Evolutionary conservation across 805 yeast genomes (phyloP), one percentile per base, ranked within the genome.

Genomic region (Cyberlindnera mycetangii): DNA sequence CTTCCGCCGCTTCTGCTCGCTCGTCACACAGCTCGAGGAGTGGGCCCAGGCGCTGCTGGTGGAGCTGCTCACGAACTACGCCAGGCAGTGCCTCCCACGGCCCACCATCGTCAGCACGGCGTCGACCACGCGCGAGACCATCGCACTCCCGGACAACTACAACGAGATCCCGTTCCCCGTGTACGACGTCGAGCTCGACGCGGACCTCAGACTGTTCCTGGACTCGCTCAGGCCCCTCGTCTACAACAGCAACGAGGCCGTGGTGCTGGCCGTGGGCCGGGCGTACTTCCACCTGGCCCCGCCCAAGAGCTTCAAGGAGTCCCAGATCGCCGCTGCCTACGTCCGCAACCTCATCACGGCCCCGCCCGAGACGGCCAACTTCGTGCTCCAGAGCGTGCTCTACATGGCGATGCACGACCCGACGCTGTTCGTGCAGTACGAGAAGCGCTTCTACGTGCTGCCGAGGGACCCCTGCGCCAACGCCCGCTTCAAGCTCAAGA

Each of bases 61-160:
- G 17, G 86, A 85, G 38, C 53, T 86, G 5, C 67, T 90, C 39
- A 75, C 83, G 0, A 77, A 78, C 41, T 93, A 93, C 61, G 69
- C 79, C 27, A 74, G 89, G 42, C 53, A 64, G 7, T 89, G 72
- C 58, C 58, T 89, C 30, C 75, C 80, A 4, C 67, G 72, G 39
- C 86, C 93, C 2, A 65, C 64, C 30, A 53, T 76, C 11, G 51
- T 59, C 22, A 65, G 65, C 20, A 59, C 62, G 16, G 67, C 70
- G 0, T 45, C 65, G 0, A 53, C 53, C 16, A 34, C 51, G 14
- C 45, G 45, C 1, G 59, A 61, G 20, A 60, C 54, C 24, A 61
- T 69, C 9, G 68, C 66, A 11, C 51, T 75, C 14, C 78, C 81
- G 2, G 74, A 72, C n/a, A 62, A 61, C 22, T 72, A 67, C 47